phyloP scores from a whole-genome alignment of 441 rosid species.

The Corymbia calophylla region DNA sequence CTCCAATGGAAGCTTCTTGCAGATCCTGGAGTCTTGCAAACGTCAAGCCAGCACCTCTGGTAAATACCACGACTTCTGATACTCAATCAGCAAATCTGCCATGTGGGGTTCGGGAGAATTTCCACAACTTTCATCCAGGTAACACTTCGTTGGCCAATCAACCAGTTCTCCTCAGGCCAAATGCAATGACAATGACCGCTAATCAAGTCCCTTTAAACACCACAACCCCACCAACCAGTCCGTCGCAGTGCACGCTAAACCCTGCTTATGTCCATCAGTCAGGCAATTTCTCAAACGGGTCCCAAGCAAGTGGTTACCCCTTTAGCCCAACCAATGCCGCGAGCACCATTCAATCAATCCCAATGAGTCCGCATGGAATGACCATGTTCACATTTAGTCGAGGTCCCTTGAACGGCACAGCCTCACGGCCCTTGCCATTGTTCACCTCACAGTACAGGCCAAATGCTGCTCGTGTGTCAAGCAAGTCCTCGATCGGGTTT shows the following conservation, averaged over 20 bases:
- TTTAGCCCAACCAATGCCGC: background rate
- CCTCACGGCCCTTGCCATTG: background rate
- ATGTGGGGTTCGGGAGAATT: background rate
- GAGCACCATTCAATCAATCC: background rate
- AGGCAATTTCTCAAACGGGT: background rate
- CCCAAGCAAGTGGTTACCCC: background rate
- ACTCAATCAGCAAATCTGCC: background rate
- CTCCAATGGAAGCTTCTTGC: background rate
- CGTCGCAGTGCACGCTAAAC: background rate
- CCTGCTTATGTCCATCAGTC: background rate
- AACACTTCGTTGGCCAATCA: background rate
- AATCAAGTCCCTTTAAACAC: background rate
- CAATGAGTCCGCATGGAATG: background rate
- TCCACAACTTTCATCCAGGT: background rate
- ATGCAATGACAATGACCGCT: background rate
- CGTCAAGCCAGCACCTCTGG: background rate
- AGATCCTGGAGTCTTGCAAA: background rate
- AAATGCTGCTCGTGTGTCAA: background rate
- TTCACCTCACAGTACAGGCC: background rate
- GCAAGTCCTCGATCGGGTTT: background rate
- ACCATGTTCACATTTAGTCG: background rate
- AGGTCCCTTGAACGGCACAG: background rate
- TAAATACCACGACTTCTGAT: background rate
- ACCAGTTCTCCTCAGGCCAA: background rate
- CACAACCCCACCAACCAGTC: background rate